A percentile compares a stretch with the other conserved stretches of the same genome.
These are phyloP conservation scores for Abrus precatorius DNA, from an alignment of 306 rosid genomes.

Conservation along the genomic window DNA sequence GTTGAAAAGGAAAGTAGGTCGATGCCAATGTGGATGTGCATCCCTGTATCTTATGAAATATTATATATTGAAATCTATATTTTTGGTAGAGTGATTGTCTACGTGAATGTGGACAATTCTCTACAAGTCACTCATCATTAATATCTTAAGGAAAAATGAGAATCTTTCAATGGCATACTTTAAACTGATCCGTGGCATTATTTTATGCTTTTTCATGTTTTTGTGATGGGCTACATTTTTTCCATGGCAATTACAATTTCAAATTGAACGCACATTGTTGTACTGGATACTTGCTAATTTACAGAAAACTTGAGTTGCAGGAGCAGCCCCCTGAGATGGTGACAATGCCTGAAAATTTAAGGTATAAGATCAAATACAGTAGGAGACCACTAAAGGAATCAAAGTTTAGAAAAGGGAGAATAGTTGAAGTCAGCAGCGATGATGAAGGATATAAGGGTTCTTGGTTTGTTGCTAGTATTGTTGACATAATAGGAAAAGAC, in stretches of 20 bases:
- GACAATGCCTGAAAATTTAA: constrained; percentile 32
- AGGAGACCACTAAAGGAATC: constrained; percentile 18
- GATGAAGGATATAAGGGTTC: constrained; percentile 60
- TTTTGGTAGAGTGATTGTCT: constrained; percentile 6
- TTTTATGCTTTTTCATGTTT: neutral
- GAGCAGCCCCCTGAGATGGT: constrained; percentile 36
- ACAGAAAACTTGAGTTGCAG: constrained; percentile 48
- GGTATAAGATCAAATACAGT: constrained; percentile 44
- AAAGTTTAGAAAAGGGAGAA: constrained; percentile 43
- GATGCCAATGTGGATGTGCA: neutral
- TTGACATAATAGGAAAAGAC: constrained; percentile 46
- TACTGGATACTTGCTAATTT: constrained; percentile 35
- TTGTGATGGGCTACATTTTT: neutral
- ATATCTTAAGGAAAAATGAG: neutral
- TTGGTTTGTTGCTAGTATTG: constrained; percentile 57
- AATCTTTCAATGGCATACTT: neutral
- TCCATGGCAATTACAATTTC: neutral
- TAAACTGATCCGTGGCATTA: neutral
- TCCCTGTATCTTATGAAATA: constrained; percentile 7
- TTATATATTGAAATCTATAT: constrained; percentile 1
- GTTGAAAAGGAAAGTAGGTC: neutral
- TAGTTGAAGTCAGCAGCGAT: constrained; percentile 56
- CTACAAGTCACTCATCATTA: neutral
- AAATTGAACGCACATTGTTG: neutral
- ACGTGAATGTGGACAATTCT: neutral